phyloP scores from a whole-genome alignment of 2,329 filamentous ascomycete genomes.

The Chrysosporium keratinophilum region DNA sequence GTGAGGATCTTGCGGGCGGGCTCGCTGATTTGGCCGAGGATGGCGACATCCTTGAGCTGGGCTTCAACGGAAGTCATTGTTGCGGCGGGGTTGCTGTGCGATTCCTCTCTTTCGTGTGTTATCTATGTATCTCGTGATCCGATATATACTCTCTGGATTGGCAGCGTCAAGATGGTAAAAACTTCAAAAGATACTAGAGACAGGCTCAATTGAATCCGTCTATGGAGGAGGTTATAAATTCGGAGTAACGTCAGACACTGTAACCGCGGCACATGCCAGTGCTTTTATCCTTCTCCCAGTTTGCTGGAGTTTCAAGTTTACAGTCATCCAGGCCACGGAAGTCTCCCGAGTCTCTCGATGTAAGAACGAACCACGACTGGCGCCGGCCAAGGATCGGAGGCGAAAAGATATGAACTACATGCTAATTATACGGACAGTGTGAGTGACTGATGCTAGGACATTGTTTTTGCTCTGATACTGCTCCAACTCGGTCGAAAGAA shows the following conservation, averaged over 20 bases:
- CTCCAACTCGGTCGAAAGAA: slow-evolving; percentile 1
- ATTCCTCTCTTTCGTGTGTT: slow-evolving; percentile 9
- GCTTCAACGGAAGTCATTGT: slow-evolving; percentile 60
- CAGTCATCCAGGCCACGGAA: slow-evolving; percentile 12
- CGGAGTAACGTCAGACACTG: slow-evolving; percentile 10
- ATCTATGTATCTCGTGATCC: not conserved
- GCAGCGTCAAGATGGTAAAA: not conserved
- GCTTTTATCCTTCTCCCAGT: slow-evolving; percentile 3
- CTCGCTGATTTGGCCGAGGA: slow-evolving; percentile 69
- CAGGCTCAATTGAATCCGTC: not conserved
- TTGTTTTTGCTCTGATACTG: not conserved
- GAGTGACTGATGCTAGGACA: not conserved
- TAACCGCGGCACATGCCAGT: slow-evolving; percentile 16
- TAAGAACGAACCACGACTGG: slow-evolving; percentile 2
- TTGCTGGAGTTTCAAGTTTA: slow-evolving; percentile 10
- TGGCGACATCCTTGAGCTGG: slow-evolving; percentile 77
- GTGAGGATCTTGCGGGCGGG: slow-evolving; percentile 82
- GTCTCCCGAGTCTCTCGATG: slow-evolving; percentile 9
- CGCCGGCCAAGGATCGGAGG: slow-evolving; percentile 6
- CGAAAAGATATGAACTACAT: not conserved
- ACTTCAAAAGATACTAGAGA: not conserved
- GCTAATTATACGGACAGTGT: not conserved
- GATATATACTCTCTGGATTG: not conserved
- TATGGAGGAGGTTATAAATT: not conserved
- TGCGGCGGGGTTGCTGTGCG: not conserved